Conservation (phyloP, 2,329 filamentous ascomycete species). For the Penicillium psychrosexuale region DNA sequence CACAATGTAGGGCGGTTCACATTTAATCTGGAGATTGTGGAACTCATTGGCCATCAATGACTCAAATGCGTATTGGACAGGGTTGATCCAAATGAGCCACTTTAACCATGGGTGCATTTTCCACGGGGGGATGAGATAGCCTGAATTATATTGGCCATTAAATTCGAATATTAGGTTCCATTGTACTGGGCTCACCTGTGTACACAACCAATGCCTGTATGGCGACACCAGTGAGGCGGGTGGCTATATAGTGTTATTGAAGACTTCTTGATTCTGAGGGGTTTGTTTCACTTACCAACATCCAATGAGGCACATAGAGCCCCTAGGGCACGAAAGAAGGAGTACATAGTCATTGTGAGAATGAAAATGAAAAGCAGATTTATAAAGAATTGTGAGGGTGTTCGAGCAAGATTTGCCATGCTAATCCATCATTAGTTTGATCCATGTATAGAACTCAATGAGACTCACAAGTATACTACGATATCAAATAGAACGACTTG, state of each 20-base stretch:
- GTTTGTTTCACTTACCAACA: constrained; percentile 36
- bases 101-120: constrained; percentile 63
- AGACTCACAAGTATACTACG: constrained; percentile 56
- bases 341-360: constrained; percentile 55
- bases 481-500: constrained; percentile 59
- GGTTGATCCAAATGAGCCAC: constrained; percentile 65
- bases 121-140: constrained; percentile 60
- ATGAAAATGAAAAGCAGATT: constrained; percentile 54
- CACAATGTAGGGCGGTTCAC: constrained; percentile 55
- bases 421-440: constrained; percentile 18
- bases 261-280: background rate
- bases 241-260: constrained; percentile 30
- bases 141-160: constrained; percentile 28
- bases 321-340: constrained; percentile 52
- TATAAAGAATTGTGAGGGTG: constrained; percentile 62
- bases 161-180: background rate
- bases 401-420: constrained; percentile 56
- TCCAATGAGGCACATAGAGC: constrained; percentile 51
- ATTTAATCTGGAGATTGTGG: constrained; percentile 54
- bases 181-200: constrained; percentile 35
- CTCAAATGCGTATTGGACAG: constrained; percentile 68
- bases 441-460: accelerated
- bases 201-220: constrained; percentile 58
- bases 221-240: constrained; percentile 49
- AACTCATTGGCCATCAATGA: constrained; percentile 70